Percentiles rank a stretch among this genome's conserved stretches.
phyloP scores from a whole-genome alignment of 2,329 filamentous ascomycete genomes.

The Ophiocordyceps polyrhachis-furcata region DNA sequence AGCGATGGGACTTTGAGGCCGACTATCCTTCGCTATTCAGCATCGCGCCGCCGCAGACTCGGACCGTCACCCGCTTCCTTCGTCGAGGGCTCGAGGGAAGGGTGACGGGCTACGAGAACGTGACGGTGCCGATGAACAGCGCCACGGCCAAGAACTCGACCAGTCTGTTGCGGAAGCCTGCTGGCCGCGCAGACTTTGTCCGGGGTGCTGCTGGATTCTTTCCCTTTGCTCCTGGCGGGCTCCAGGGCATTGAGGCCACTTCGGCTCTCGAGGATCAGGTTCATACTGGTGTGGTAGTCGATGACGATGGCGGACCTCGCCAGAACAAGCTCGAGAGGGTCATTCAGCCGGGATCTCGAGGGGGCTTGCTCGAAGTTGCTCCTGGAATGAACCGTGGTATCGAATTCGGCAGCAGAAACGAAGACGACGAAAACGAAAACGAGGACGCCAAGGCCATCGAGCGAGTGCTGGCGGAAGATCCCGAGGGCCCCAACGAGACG shows the following conservation, averaged over 20 bases:
- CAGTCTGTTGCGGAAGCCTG: conserved; percentile 70
- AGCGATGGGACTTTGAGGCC: conserved; percentile 66
- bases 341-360: conserved; percentile 63
- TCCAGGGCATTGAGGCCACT: conserved; percentile 72
- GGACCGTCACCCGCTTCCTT: conserved; percentile 85
- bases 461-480: conserved; percentile 34
- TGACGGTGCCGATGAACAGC: conserved; percentile 76
- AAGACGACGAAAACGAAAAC: conserved; percentile 27
- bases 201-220: conserved; percentile 86
- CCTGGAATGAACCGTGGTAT: conserved; percentile 71
- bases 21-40: conserved; percentile 74
- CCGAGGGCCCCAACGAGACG: conserved; percentile 10
- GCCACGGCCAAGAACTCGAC: conserved; percentile 92
- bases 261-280: conserved; percentile 68
- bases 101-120: conserved; percentile 85
- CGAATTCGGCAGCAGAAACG: conserved; percentile 43
- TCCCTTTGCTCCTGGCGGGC: conserved; percentile 77
- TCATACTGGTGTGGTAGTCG: conserved; percentile 27
- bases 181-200: conserved; percentile 75
- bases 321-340: conserved; percentile 56
- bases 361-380: conserved; percentile 60
- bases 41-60: conserved; percentile 75
- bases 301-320: conserved; percentile 22
- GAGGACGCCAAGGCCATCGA: conserved; percentile 54
- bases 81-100: conserved; percentile 81